Evolutionary conservation across 2,329 filamentous ascomycete genomes (phyloP), one percentile per base, ranked within the genome.

Genomic region (Aspergillus niger): DNA sequence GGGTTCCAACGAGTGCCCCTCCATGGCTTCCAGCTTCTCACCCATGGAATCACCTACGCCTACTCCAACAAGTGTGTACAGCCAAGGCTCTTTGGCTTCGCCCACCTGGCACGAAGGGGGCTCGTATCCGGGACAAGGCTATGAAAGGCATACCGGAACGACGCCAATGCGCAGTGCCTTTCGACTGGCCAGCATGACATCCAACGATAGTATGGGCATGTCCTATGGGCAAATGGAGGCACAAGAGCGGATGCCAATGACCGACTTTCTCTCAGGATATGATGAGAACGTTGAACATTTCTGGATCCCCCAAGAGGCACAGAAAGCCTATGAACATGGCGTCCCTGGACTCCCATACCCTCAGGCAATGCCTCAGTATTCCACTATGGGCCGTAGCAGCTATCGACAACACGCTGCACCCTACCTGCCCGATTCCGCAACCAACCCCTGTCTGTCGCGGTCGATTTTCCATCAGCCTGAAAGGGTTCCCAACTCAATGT

Each of bases 31-130:
- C 13, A 76, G 74, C 59, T 77, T 76, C 62, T 77, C 75, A 17
- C 74, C 74, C 57, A 68, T 77, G 67, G 75, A 77, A 48, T 77
- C 75, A 30, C 75, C 75, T 0, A 77, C 73, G 17, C 74, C 74
- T 2, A 77, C 75, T 2, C 74, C 75, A 3, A 76, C 74, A 26
- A 77, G 73, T 57, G 63, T 77, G 24, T 77, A 77, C 60, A 76
- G 75, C 61, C 74, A 77, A 56, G 67, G 69, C 17, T 75, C 75
- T 7, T 53, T 77, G 60, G 71, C 74, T 32, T 77, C 75, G 0
- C 75, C 75, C 0, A 63, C 69, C 3, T 77, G 74, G 74, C 75
- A 72, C 57, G 75, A 77, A 24, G 62, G 65, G 8, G 64, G 65
- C 28, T 65, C 67, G 13, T 72, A 68, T 30, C 64, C 71, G 11